Base-by-base conservation (phyloP, 352 stramenopile species). In the Phytophthora gonapodyides region DNA sequence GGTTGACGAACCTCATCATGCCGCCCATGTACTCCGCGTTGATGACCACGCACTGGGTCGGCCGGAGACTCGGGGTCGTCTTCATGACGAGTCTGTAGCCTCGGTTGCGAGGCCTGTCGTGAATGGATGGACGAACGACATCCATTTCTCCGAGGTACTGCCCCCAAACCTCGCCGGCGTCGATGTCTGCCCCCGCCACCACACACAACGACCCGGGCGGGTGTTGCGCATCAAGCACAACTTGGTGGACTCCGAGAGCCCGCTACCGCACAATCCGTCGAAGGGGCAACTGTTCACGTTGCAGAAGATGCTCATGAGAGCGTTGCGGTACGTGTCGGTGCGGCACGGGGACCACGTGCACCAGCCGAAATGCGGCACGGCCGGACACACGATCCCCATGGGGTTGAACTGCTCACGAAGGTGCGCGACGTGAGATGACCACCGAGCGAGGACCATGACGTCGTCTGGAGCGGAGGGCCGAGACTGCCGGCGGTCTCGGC, bases 131-230 rank as follows among this genome's bases (percentile, higher is more conserved):
- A n/a, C 44, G 41, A 34, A 49, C 44, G 9, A 53, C 35, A 11
- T 56, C 43, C 24, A 62, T 5, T 33, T 53, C 53, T 1, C 43
- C 53, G 16, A 61, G 37, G 44, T 62, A 62, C 27, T 62, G 12
- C 10, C 45, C 45, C 21, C 55, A 21, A 3, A 62, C 36, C 27
- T 34, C 27, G 16, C 24, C 44, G 0, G n/a, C 35, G 1, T 36
- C 44, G 7, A 62, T 50, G n/a, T 49, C 24, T 1, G 31, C 38
- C 13, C 2, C 6, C 12, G 45, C 43, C 1, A 55, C 34, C 7
- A 55, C 55, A 9, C n/a, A 1, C 16, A 62, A 16, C 33, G 44
- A 6, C 12, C 34, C 1, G 3, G 44, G 1, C 21, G 16, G 1
- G 12, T 12, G 44, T 62, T 55, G 2, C 45, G 15, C 11, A 10